Base-by-base conservation (phyloP, 257 asterid species). In the Paraleonurus japonicus region DNA sequence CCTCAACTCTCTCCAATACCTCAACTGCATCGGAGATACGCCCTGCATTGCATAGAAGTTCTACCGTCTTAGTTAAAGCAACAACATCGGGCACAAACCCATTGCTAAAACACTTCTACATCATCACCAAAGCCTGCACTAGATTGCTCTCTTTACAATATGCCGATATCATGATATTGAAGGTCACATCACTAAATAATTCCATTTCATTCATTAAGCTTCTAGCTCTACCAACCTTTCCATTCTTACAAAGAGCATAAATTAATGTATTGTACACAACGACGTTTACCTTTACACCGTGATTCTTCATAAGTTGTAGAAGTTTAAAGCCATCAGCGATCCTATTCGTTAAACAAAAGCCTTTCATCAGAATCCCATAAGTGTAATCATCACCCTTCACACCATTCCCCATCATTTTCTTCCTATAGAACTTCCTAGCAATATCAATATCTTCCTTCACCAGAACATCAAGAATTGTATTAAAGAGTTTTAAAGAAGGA, bases 261-360 rank as follows among this genome's bases (percentile, higher is more conserved):
- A 94, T 75, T 62, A 94, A 78, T 2, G 98, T 91, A 63, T 91
- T 95, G 67, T 95, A 95, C 51, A 85, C 81, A n/a, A 89, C 90
- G 22, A 75, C 82, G 53, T 83, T 85, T 13, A 86, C 88, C 70
- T 61, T 71, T 33, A 83, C 28, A 2, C 85, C 85, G 47, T 77
- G 82, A 41, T 69, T 81, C 87, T 87, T 92, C 90, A 95, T 84
- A 53, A 76, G 79, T 72, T 88, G 90, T 78, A 95, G 82, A 67
- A 88, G 93, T 85, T 92, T 89, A 77, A 88, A 95, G 19, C 96
- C 97, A 35, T 95, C 99, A 4, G 87, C 87, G 2, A 95, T 89
- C 66, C 98, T 80, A 79, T 89, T 95, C 27, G 99, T 95, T 75
- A 83, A 78, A 85, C 95, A 92, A 73, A 95, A 87, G 10, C 99